Evolutionary conservation across 139 green algal species (phyloP).

Genomic region (Yamagishiella unicocca): DNA sequence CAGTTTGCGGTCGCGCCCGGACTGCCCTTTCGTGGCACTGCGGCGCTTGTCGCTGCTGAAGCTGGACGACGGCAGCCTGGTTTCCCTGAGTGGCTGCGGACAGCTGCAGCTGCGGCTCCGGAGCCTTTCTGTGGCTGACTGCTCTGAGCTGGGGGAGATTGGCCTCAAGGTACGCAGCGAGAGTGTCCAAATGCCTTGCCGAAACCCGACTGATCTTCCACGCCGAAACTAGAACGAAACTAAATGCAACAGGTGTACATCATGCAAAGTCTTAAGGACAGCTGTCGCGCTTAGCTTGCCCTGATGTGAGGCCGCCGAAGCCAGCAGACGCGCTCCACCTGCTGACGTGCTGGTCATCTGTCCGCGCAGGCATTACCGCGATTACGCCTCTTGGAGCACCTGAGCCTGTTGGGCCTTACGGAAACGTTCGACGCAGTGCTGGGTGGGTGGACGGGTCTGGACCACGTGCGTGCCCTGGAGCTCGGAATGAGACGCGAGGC

Average conservation of each 20-base stretch:
- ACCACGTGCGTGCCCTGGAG: constrained; percentile 12
- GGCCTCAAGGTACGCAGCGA: neutral
- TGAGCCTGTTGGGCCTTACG: constrained; percentile 4
- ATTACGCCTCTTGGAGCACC: constrained; percentile 4
- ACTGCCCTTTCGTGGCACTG: neutral
- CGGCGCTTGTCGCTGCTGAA: neutral
- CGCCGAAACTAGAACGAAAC: no score
- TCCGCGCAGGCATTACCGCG: neutral
- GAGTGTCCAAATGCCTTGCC: neutral
- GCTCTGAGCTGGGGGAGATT: neutral
- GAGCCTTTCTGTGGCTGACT: neutral
- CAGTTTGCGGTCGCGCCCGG: no score
- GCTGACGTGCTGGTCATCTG: neutral
- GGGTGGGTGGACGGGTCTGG: constrained; percentile 7
- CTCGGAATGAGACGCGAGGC: neutral
- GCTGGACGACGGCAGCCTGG: neutral
- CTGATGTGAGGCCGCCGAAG: neutral
- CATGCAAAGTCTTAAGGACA: neutral
- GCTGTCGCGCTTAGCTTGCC: neutral
- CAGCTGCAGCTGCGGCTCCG: neutral
- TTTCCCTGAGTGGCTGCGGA: neutral
- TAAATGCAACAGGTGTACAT: neutral
- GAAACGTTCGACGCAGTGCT: neutral
- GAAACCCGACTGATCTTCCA: no score
- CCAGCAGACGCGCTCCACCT: neutral